Evolutionary conservation across 2,329 filamentous ascomycete species (phyloP), one percentile per base, ranked within the genome.

Genomic region (Colletotrichum graminicola): DNA sequence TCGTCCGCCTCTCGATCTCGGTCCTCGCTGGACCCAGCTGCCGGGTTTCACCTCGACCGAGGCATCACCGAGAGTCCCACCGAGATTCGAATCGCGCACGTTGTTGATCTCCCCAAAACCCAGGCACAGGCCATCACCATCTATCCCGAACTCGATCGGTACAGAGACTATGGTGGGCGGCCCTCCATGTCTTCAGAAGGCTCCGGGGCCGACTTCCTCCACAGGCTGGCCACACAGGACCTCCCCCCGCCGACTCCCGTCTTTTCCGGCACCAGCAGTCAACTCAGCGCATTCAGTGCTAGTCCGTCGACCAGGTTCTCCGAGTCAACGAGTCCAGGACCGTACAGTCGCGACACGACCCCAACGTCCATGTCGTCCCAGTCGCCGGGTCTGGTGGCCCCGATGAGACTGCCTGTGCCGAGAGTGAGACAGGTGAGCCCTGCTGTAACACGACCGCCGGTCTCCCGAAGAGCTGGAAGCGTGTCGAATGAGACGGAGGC

Each of bases 321-420:
- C 1, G 92, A 90, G 67, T 94, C 93, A 0, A 90, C 90, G 1
- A 88, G 89, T 1, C 89, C 91, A 14, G 89, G 91, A 2, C 83
- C 89, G 6, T 94, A 94, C 80, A 94, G 92, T 77, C 87, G 92
- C 73, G 92, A 93, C 71, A 94, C 92, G 0, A 94, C 93, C 3
- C 93, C 93, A 8, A 94, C 92, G 5, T 94, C 93, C 12, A 90
- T 93, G 73, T 92, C 91, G 10, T 94, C 93, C 1, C 91, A 92
- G 75, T 94, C 92, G 21, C 91, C 93, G 4, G 87, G 89, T 3
- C 79, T 91, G 5, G 80, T 89, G 78, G 86, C 77, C 72, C 88
- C 81, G 65, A 83, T 79, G 73, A 84, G 81, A 73, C 84, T 78
- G 75, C 85, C 79, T 34, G 81, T 83, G 61, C 79, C 84, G n/a